A percentile compares a stretch with the other conserved stretches of the same genome.
These are phyloP conservation scores for Citrus glauca DNA, from an alignment of 345 rosid genomes.

Conservation along the genomic window DNA sequence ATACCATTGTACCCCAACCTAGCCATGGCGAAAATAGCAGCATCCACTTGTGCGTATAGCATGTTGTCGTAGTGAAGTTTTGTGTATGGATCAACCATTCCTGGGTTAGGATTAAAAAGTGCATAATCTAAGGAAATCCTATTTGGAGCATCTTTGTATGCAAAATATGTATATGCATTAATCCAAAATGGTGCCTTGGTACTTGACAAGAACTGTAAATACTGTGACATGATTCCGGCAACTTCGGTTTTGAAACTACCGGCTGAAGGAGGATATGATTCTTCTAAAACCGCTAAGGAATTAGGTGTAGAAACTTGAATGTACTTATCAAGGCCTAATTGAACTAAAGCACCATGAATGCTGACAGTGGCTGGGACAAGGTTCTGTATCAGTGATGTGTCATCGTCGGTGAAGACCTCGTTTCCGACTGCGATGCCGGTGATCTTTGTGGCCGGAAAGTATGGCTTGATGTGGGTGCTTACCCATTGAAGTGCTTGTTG, in stretches of 20 bases:
- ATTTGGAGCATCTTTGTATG: slow-evolving; percentile 71
- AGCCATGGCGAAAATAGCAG: slow-evolving; percentile 64
- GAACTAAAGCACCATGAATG: slow-evolving; percentile 69
- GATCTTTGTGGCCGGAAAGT: slow-evolving; percentile 60
- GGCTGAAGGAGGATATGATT: slow-evolving; percentile 90
- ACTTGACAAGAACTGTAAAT: slow-evolving; percentile 46
- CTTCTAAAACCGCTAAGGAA: slow-evolving; percentile 64
- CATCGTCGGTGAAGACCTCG: slow-evolving; percentile 59
- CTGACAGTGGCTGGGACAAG: slow-evolving; percentile 77
- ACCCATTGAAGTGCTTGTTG: slow-evolving; percentile 88
- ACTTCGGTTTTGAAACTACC: slow-evolving; percentile 67
- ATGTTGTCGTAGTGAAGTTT: slow-evolving; percentile 80
- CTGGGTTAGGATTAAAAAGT: slow-evolving; percentile 76
- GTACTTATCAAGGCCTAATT: slow-evolving; percentile 63
- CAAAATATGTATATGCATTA: slow-evolving; percentile 96
- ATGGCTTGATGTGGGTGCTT: slow-evolving; percentile 60
- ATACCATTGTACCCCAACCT: slow-evolving; percentile 61
- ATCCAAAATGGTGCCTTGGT: slow-evolving; percentile 80
- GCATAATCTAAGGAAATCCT: slow-evolving; percentile 70
- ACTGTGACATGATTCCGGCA: slow-evolving; percentile 51
- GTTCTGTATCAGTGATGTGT: slow-evolving; percentile 39
- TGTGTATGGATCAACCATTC: slow-evolving; percentile 80
- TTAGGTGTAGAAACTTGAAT: slow-evolving; percentile 72
- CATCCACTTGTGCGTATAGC: slow-evolving; percentile 94
- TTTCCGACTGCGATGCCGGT: slow-evolving; percentile 76